A percentile compares a stretch with the other conserved stretches of the same genome.
Evolutionary conservation across 1,284 basidiomycete species (phyloP).

Genomic region (Rhizoctonia solani): DNA sequence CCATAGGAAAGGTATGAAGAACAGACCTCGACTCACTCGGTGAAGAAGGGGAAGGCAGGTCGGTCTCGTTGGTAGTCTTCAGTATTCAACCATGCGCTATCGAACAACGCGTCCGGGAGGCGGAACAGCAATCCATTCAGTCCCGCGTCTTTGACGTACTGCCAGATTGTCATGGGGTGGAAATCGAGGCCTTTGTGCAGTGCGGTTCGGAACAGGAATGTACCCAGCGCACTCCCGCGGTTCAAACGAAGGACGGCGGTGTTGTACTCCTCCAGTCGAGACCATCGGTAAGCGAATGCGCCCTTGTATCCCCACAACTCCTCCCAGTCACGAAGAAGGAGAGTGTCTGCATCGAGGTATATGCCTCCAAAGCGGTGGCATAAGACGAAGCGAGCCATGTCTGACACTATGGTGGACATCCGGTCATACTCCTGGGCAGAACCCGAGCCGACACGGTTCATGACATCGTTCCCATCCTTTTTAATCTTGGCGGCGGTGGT

Average conservation of each 20-base stretch:
- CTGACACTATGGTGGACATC: slow-evolving; percentile 71
- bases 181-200: slow-evolving; percentile 84
- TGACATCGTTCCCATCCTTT: slow-evolving; percentile 46
- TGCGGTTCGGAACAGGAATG: slow-evolving; percentile 83
- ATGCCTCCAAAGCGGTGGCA: slow-evolving; percentile 85
- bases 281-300: slow-evolving; percentile 87
- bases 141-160: slow-evolving; percentile 77
- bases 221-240: slow-evolving; percentile 78
- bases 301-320: slow-evolving; percentile 87
- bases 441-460: slow-evolving; percentile 60
- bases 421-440: slow-evolving; percentile 63
- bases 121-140: slow-evolving; percentile 73
- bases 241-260: slow-evolving; percentile 85
- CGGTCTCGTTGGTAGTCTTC: slow-evolving; percentile 81
- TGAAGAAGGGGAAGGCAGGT: slow-evolving; percentile 83
- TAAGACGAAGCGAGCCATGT: slow-evolving; percentile 85
- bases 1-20: neutral
- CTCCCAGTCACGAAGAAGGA: slow-evolving; percentile 89
- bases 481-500: slow-evolving; percentile 40
- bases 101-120: slow-evolving; percentile 83
- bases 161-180: slow-evolving; percentile 82
- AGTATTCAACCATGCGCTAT: slow-evolving; percentile 84
- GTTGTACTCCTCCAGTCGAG: slow-evolving; percentile 78
- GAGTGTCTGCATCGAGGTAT: slow-evolving; percentile 85
- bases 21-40: slow-evolving; percentile 56